Base-by-base conservation (phyloP, 495 filamentous ascomycete genomes). In the Margaritispora aquatica region DNA sequence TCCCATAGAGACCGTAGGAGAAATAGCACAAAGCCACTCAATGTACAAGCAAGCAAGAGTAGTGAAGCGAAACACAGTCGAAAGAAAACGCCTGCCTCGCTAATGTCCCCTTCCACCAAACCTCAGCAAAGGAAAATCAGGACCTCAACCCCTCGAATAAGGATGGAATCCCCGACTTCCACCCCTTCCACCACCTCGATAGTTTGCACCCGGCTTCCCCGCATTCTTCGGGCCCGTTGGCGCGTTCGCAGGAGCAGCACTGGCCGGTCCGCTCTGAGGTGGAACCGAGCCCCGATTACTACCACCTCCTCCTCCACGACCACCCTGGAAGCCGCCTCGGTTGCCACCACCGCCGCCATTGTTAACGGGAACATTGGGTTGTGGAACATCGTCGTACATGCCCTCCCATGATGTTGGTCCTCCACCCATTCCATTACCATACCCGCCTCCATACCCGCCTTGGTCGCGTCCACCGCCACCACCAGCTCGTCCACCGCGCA, bases 311-410 rank as follows among this genome's bases (percentile, higher is more conserved):
- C 70, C 67, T 54, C 64, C 67, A 66, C 48, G 1, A n/a, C 52
- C 52, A 20, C 52, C 69, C 58, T 72, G 70, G 59, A 70, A 74
- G 4, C 75, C 74, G n/a, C 83, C 81, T 48, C 82, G 70, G 49
- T 81, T 77, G 46, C 82, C 77, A 54, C 76, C 75, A 49, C 82
- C 77, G 46, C 82, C 77, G 52, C 76, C 75, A 21, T 69, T 69
- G 24, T 77, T 71, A 53, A 51, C 81, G 52, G 76, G 77, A 57
- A 86, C 81, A 57, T 86, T 84, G 9, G 92, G 92, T 66, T 92
- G 91, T 22, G 95, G 95, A 1, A 96, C 91, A 69, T 97, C 94
- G 69, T 98, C 94, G 71, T 98, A 98, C 94, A 98, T 98, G 56
- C 94, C 94, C 71, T 98, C 94, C 93, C 94, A 97, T 22, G 87